Evolutionary conservation across 495 filamentous ascomycete species (phyloP).

Genomic region (Penicillium mononematosum): DNA sequence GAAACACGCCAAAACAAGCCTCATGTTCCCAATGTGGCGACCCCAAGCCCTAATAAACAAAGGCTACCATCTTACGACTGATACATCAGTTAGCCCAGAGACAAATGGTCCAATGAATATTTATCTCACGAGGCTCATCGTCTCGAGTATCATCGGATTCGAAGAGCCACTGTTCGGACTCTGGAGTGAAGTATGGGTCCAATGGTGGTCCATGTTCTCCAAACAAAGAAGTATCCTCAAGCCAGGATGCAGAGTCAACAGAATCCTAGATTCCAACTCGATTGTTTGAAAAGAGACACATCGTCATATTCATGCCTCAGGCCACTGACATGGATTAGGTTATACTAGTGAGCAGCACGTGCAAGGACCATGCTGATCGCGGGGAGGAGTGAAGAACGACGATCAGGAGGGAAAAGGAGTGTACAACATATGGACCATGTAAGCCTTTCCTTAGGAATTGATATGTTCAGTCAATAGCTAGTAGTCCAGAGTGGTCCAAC

Average conservation of each 20-base stretch:
- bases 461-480: not conserved
- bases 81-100: not conserved
- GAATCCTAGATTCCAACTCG: not conserved
- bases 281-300: too few species aligned
- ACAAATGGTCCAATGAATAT: not conserved
- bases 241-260: not conserved
- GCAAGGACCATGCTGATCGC: slow-evolving; percentile 25
- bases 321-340: slow-evolving; percentile 16
- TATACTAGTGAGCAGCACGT: slow-evolving; percentile 24
- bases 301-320: slow-evolving; percentile 1
- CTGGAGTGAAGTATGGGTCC: not conserved
- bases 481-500: not conserved
- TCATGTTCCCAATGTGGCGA: not conserved
- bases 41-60: not conserved
- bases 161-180: not conserved
- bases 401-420: slow-evolving; percentile 24
- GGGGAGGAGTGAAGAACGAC: slow-evolving; percentile 24
- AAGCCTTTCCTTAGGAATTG: not conserved
- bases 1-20: slow-evolving; percentile 5
- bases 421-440: not conserved
- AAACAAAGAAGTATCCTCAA: not conserved
- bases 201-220: not conserved
- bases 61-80: not conserved
- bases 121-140: not conserved
- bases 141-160: not conserved